These are phyloP conservation scores for Puccinia hordei DNA, from an alignment of 1,284 basidiomycete species.

Conservation along the genomic window DNA sequence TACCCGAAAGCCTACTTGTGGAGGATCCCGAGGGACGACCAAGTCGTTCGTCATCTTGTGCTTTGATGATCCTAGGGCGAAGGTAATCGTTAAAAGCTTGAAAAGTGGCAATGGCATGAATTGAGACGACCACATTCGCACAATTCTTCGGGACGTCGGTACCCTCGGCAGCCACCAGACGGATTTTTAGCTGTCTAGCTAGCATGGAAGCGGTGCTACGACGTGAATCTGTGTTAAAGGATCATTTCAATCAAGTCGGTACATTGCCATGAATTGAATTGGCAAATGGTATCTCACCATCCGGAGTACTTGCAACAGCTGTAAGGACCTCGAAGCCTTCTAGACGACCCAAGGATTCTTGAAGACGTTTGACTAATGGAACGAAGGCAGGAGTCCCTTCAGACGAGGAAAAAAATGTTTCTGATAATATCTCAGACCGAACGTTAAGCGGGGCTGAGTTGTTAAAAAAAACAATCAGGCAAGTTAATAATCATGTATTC, in stretches of 20 bases:
- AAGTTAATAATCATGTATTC: no score
- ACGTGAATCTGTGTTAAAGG: slow-evolving; percentile 68
- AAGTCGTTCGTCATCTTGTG: slow-evolving; percentile 61
- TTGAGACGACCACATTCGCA: slow-evolving; percentile 87
- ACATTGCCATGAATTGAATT: slow-evolving; percentile 20
- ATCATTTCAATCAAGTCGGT: slow-evolving; percentile 50
- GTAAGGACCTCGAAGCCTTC: slow-evolving; percentile 92
- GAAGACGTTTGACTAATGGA: slow-evolving; percentile 87
- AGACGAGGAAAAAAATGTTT: slow-evolving; percentile 51
- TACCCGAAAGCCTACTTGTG: slow-evolving; percentile 71
- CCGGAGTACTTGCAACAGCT: slow-evolving; percentile 70
- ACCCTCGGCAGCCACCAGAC: slow-evolving; percentile 81
- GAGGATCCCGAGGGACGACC: slow-evolving; percentile 54
- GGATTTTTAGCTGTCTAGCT: slow-evolving; percentile 81
- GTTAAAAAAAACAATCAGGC: not conserved
- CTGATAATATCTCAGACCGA: not conserved
- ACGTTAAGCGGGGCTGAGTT: no score
- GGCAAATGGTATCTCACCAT: slow-evolving; percentile 64
- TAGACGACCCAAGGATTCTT: slow-evolving; percentile 87
- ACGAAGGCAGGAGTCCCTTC: slow-evolving; percentile 62
- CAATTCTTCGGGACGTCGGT: slow-evolving; percentile 80
- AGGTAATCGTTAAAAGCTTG: slow-evolving; percentile 92
- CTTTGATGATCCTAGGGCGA: slow-evolving; percentile 80
- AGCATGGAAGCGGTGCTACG: slow-evolving; percentile 80
- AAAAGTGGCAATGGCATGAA: slow-evolving; percentile 94